Conservation (phyloP, 148 eudicot genomes). For the Limonium bicolor region DNA sequence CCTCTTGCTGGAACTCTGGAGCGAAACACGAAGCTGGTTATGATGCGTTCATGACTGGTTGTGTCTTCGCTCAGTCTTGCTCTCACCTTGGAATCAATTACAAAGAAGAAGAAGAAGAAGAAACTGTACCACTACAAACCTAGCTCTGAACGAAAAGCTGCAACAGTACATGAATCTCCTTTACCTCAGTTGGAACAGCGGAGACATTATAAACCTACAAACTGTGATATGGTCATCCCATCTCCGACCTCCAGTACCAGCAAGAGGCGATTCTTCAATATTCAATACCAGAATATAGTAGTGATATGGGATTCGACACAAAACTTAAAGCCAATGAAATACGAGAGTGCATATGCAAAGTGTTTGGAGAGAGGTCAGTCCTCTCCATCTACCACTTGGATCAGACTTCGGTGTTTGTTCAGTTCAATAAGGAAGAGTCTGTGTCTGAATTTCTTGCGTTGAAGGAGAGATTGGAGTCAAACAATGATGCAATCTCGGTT, state of each 20-base stretch:
- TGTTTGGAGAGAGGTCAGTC: conserved; percentile 51
- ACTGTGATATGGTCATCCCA: conserved; percentile 44
- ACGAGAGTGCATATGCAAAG: conserved; percentile 44
- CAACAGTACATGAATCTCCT: conserved; percentile 53
- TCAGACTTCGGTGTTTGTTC: conserved; percentile 67
- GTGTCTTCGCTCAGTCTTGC: conserved; percentile 79
- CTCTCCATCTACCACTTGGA: conserved; percentile 49
- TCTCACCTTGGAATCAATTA: conserved; percentile 43
- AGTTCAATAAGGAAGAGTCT: conserved; percentile 41
- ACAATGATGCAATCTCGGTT: conserved; percentile 43
- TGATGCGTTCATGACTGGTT: conserved; percentile 99
- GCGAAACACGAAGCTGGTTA: conserved; percentile 97
- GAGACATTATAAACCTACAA: conserved; percentile 59
- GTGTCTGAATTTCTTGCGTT: conserved; percentile 46
- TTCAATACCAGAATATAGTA: conserved; percentile 34
- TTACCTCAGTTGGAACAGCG: conserved; percentile 75
- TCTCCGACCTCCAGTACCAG: conserved; percentile 10
- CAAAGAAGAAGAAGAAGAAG: too few species aligned
- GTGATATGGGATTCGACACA: conserved; percentile 56
- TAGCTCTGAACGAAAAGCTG: conserved; percentile 41
- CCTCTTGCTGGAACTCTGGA: conserved; percentile 89
- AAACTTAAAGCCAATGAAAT: conserved; percentile 45
- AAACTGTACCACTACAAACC: conserved; percentile 12
- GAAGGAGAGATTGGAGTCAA: conserved; percentile 44
- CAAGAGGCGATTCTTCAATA: conserved; percentile 17